Conservation (phyloP, 805 yeast species). For the Metschnikowia amazonensis region DNA sequence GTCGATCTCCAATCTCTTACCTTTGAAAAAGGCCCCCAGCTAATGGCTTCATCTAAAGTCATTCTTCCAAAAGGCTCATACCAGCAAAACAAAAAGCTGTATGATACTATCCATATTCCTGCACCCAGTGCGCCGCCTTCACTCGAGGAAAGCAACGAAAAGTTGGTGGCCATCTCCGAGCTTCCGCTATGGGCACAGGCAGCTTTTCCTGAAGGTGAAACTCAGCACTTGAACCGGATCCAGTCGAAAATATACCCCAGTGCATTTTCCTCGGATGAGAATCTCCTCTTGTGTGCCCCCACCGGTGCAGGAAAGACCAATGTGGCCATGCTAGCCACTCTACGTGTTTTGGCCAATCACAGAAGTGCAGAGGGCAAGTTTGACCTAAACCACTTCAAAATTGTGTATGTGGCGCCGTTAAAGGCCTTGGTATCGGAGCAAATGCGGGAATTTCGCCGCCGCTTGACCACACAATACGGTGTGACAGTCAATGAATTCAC, state of each 20-base stretch:
- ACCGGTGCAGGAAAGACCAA: slow-evolving; percentile 99
- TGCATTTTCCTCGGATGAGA: slow-evolving; percentile 71
- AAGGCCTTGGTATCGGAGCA: slow-evolving; percentile 96
- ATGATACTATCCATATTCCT: slow-evolving; percentile 92
- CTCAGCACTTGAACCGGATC: slow-evolving; percentile 66
- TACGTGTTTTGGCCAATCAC: slow-evolving; percentile 56
- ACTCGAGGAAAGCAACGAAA: slow-evolving; percentile 35
- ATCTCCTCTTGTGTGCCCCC: slow-evolving; percentile 88
- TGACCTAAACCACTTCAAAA: slow-evolving; percentile 55
- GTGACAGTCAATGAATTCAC: slow-evolving; percentile 80
- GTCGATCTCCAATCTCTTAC: slow-evolving; percentile 62
- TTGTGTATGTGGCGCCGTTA: slow-evolving; percentile 87
- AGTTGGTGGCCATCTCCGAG: slow-evolving; percentile 52
- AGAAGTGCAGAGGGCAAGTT: slow-evolving; percentile 48
- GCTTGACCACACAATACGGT: slow-evolving; percentile 58
- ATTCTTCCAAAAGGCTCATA: slow-evolving; percentile 80
- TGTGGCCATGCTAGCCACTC: slow-evolving; percentile 81
- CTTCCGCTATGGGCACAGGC: slow-evolving; percentile 80
- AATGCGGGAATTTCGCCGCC: slow-evolving; percentile 75
- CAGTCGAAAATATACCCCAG: slow-evolving; percentile 78
- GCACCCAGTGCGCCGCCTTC: slow-evolving; percentile 55
- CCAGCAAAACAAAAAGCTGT: slow-evolving; percentile 64
- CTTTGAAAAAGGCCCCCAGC: slow-evolving; percentile 70
- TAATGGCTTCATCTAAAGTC: slow-evolving; percentile 63
- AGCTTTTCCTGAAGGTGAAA: slow-evolving; percentile 69